These are phyloP conservation scores for Capsicum rhomboideum DNA, from an alignment of 257 asterid genomes.

Conservation along the genomic window DNA sequence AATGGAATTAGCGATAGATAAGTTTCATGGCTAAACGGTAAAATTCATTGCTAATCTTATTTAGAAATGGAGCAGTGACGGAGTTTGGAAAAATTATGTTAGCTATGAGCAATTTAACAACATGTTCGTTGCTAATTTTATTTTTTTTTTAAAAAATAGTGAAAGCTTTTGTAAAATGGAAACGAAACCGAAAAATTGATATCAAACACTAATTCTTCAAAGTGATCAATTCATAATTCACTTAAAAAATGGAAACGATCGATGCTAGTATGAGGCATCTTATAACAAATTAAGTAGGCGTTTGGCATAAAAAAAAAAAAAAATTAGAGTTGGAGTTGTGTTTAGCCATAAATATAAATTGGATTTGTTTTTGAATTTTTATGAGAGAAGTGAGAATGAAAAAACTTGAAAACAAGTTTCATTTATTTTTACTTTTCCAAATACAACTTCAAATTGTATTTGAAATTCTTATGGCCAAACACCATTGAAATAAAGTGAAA, in stretches of 20 bases:
- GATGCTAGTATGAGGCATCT: background rate
- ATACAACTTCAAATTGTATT: too few species aligned
- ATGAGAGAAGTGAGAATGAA: too few species aligned
- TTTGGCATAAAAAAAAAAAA: too few species aligned
- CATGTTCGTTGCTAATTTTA: background rate
- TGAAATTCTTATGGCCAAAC: too few species aligned
- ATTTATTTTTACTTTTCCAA: too few species aligned
- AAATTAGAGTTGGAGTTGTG: too few species aligned
- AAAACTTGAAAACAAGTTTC: too few species aligned
- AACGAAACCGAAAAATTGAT: background rate
- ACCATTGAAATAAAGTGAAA: too few species aligned
- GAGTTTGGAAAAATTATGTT: background rate
- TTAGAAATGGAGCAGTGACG: background rate
- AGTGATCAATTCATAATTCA: background rate
- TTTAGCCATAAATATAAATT: too few species aligned
- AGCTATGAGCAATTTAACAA: too few species aligned
- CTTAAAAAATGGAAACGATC: background rate
- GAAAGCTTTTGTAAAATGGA: background rate
- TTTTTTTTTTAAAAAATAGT: background rate
- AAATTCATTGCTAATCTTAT: background rate
- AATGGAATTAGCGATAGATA: background rate
- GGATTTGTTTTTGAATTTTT: too few species aligned
- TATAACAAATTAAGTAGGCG: background rate
- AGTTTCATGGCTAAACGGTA: background rate
- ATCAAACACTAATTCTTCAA: background rate